A percentile compares a stretch with the other conserved stretches of the same genome.
These are phyloP conservation scores for Neckera pumila DNA, from an alignment of 225 moss, liverwort and hornwort genomes.

Conservation along the genomic window DNA sequence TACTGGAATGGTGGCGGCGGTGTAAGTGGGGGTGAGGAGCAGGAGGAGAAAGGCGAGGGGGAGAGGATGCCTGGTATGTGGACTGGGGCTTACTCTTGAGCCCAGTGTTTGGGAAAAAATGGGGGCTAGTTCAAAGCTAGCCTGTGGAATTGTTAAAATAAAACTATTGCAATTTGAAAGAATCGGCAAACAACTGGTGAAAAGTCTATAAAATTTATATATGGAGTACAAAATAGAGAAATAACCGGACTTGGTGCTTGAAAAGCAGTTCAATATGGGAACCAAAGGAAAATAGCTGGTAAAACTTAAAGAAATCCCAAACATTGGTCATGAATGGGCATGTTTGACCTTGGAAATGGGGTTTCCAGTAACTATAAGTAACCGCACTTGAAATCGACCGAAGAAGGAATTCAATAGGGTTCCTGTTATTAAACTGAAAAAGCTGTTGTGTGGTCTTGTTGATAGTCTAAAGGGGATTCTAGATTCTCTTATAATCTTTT, in stretches of 20 bases:
- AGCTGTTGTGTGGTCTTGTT: no score
- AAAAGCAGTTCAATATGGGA: neutral
- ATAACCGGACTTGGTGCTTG: neutral
- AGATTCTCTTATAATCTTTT: no score
- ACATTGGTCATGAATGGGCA: neutral
- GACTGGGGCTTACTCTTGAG: neutral
- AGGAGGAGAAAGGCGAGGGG: neutral
- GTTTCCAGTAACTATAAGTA: neutral
- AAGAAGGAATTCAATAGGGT: neutral
- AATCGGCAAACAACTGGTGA: neutral
- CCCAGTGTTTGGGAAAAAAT: neutral
- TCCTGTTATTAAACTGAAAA: no score
- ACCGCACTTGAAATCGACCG: neutral
- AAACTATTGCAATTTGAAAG: neutral
- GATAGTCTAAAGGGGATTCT: no score
- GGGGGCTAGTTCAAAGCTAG: neutral
- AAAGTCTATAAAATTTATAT: neutral
- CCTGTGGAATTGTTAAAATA: neutral
- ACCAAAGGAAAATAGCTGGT: neutral
- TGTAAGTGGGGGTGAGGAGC: neutral
- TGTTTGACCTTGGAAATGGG: neutral
- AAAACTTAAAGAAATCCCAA: neutral
- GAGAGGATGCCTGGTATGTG: neutral
- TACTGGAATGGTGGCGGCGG: slow-evolving; percentile 16
- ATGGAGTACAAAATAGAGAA: neutral